phyloP scores from a whole-genome alignment of 768 basidiomycete species.

The Rubroboletus pulcherrimus region DNA sequence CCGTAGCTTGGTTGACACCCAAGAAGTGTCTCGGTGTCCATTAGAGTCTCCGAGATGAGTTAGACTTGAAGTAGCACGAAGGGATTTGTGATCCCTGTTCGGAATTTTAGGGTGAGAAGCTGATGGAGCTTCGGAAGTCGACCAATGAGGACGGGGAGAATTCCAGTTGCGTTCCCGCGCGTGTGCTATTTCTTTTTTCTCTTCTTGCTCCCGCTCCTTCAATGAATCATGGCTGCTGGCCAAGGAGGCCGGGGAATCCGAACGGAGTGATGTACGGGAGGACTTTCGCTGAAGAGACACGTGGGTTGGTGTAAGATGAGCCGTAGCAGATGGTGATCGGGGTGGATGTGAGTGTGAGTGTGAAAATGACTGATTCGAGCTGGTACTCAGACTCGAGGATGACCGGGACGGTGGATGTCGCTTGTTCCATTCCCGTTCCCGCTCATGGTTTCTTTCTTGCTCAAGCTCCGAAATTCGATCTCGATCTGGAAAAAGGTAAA shows the following conservation, averaged over 20 bases:
- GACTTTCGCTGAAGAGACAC: conserved; percentile 32
- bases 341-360: conserved; percentile 36
- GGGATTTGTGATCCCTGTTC: not conserved
- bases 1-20: conserved; percentile 1
- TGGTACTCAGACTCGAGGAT: conserved; percentile 40
- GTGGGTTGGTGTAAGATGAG: conserved; percentile 32
- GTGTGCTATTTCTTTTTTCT: conserved; percentile 37
- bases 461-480: conserved; percentile 42
- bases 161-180: conserved; percentile 71
- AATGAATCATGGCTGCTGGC: conserved; percentile 34
- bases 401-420: conserved; percentile 39
- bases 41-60: conserved; percentile 6
- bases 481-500: conserved; percentile 34
- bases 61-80: conserved; percentile 22
- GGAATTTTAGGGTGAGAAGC: conserved; percentile 3
- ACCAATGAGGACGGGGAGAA: conserved; percentile 59
- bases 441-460: conserved; percentile 42
- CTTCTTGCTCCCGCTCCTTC: conserved; percentile 30
- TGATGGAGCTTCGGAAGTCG: conserved; percentile 23
- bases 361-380: conserved; percentile 33
- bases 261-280: conserved; percentile 32
- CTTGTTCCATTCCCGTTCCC: conserved; percentile 57
- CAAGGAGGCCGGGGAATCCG: conserved; percentile 43
- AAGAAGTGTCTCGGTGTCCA: conserved; percentile 7
- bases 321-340: conserved; percentile 39